Conservation (phyloP, 306 rosid genomes). For the Comarum palustre region DNA sequence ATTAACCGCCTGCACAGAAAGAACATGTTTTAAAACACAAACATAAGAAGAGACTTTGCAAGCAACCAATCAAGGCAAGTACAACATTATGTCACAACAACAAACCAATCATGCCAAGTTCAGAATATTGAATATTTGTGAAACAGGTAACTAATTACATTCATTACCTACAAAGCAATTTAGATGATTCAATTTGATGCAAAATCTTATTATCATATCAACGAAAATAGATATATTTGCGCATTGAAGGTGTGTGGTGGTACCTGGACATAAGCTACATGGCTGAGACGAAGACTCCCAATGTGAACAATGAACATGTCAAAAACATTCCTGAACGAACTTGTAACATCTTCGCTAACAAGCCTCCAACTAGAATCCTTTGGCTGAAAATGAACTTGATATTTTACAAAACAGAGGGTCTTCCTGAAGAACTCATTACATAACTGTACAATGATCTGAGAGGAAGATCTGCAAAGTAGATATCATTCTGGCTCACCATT, state of each 20-base stretch:
- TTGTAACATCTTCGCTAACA: conserved; percentile 17
- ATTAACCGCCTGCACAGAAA: conserved; percentile 36
- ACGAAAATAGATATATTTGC: neutral
- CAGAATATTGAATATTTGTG: neutral
- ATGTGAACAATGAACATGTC: conserved; percentile 32
- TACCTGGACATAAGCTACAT: conserved; percentile 50
- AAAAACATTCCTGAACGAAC: conserved; percentile 25
- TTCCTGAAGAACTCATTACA: conserved; percentile 20
- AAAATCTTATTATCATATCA: neutral
- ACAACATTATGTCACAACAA: neutral
- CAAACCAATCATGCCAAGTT: neutral
- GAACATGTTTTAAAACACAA: neutral
- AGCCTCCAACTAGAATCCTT: conserved; percentile 27
- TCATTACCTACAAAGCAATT: neutral
- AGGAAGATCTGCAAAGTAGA: conserved; percentile 31
- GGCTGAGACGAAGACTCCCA: conserved; percentile 35
- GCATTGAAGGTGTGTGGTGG: conserved; percentile 11
- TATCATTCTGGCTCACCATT: conserved; percentile 41
- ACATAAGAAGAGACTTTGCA: neutral
- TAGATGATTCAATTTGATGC: neutral
- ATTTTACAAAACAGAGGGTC: conserved; percentile 27
- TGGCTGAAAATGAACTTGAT: conserved; percentile 28
- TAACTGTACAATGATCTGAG: conserved; percentile 25
- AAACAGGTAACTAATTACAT: neutral
- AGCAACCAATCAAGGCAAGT: neutral